Percentiles rank a stretch among this genome's conserved stretches.
Conservation (phyloP, 176 grass and related monocot genomes). For the Aegilops longissima region DNA sequence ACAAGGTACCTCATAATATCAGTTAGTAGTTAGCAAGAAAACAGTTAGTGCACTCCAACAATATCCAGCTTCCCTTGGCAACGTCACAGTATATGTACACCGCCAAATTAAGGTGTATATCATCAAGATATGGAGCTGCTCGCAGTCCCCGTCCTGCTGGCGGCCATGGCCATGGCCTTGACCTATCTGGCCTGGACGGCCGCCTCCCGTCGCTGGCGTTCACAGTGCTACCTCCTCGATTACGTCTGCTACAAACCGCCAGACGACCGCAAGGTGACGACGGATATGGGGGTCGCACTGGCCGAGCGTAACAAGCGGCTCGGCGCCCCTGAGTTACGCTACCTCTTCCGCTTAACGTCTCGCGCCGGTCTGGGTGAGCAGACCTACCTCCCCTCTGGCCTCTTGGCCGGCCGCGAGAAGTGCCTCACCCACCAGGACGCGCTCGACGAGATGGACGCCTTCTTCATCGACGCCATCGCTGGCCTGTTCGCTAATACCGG, state of each 20-base stretch:
- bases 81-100: not conserved
- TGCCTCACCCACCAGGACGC: conserved; percentile 6
- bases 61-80: not conserved
- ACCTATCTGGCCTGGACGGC: not conserved
- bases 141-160: not conserved
- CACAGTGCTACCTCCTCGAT: conserved; percentile 8
- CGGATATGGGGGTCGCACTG: not conserved
- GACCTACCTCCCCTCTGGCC: conserved; percentile 35
- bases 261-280: conserved; percentile 21
- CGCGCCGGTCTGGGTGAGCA: conserved; percentile 45
- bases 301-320: conserved; percentile 31
- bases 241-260: conserved; percentile 31
- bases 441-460: conserved; percentile 5
- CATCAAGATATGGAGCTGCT: not conserved
- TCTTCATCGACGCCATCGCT: conserved; percentile 27
- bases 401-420: conserved; percentile 33
- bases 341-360: conserved; percentile 39
- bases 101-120: not conserved
- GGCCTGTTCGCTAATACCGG: conserved; percentile 35
- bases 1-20: no score
- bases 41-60: no score
- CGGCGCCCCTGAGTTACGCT: conserved; percentile 14
- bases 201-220: not conserved
- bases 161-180: not conserved
- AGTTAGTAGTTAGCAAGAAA: no score